These are phyloP conservation scores for Mycena chlorophos DNA, from an alignment of 768 basidiomycete species.

Conservation along the genomic window DNA sequence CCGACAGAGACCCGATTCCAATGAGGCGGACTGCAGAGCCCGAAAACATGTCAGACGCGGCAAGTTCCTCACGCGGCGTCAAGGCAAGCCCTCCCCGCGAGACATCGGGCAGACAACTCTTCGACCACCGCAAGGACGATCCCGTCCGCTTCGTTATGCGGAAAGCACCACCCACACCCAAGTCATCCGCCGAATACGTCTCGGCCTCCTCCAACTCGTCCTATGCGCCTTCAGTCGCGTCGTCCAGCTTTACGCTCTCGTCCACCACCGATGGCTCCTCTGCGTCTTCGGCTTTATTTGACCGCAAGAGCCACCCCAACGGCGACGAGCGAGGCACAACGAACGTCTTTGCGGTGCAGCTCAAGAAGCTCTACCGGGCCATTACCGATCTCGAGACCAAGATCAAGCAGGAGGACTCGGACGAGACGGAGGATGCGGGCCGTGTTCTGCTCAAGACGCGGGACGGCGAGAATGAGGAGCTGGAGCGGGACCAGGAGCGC, in stretches of 20 bases:
- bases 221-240: constrained; percentile 66
- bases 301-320: constrained; percentile 45
- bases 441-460: constrained; percentile 47
- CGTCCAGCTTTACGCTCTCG: constrained; percentile 71
- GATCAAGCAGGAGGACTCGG: constrained; percentile 61
- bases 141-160: constrained; percentile 81
- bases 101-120: constrained; percentile 60
- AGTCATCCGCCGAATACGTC: constrained; percentile 66
- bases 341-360: constrained; percentile 69
- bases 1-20: constrained; percentile 66
- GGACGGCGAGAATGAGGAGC: constrained; percentile 50
- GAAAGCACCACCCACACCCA: constrained; percentile 51
- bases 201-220: constrained; percentile 77
- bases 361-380: constrained; percentile 80
- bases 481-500: constrained; percentile 75
- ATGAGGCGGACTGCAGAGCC: constrained; percentile 63
- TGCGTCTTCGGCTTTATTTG: constrained; percentile 68
- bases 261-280: constrained; percentile 80
- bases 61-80: constrained; percentile 46
- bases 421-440: constrained; percentile 49
- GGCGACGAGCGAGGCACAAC: constrained; percentile 57
- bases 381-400: constrained; percentile 81
- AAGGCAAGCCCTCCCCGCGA: constrained; percentile 31
- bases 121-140: constrained; percentile 89
- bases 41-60: constrained; percentile 61